Percentiles rank a stretch among this genome's conserved stretches.
Evolutionary conservation across 164 flowering plant species (phyloP).

Genomic region (Kingdonia uniflora): DNA sequence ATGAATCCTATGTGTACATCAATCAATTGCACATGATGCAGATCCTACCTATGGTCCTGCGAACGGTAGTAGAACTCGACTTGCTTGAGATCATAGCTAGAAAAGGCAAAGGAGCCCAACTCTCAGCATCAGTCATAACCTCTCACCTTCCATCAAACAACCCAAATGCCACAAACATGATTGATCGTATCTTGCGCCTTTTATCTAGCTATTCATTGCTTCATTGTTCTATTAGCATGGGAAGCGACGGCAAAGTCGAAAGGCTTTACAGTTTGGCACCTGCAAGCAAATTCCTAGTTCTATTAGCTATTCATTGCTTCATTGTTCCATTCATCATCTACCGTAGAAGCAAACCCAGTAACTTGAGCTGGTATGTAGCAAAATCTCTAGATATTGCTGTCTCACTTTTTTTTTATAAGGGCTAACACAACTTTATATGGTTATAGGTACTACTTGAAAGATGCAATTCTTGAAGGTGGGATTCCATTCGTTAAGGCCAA

Average conservation of each 20-base stretch:
- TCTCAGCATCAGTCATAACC: neutral
- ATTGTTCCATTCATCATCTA: constrained; percentile 10
- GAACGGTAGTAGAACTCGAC: neutral
- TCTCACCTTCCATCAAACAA: neutral
- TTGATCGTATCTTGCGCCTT: too few relatives aligned
- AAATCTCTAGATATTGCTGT: neutral
- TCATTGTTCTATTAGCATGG: neutral
- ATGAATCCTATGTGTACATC: too few relatives aligned
- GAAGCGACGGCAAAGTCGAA: neutral
- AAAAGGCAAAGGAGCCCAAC: too few relatives aligned
- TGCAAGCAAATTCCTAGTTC: constrained; percentile 12
- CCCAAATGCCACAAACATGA: neutral
- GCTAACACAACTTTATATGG: neutral
- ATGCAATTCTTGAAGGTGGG: constrained; percentile 31
- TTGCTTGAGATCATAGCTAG: too few relatives aligned
- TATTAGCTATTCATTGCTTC: constrained; percentile 15
- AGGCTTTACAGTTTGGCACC: constrained; percentile 13
- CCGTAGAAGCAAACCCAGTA: constrained; percentile 19
- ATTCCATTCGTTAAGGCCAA: constrained; percentile 27
- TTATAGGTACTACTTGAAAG: constrained; percentile 26
- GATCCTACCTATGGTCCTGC: neutral
- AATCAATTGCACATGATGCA: too few relatives aligned
- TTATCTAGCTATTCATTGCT: neutral
- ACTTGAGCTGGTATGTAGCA: constrained; percentile 38
- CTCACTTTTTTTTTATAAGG: too few relatives aligned